Percentiles rank a stretch among this genome's conserved stretches.
These are phyloP conservation scores for Chamaecrista fasciculata DNA, from an alignment of 306 rosid species.

Conservation along the genomic window DNA sequence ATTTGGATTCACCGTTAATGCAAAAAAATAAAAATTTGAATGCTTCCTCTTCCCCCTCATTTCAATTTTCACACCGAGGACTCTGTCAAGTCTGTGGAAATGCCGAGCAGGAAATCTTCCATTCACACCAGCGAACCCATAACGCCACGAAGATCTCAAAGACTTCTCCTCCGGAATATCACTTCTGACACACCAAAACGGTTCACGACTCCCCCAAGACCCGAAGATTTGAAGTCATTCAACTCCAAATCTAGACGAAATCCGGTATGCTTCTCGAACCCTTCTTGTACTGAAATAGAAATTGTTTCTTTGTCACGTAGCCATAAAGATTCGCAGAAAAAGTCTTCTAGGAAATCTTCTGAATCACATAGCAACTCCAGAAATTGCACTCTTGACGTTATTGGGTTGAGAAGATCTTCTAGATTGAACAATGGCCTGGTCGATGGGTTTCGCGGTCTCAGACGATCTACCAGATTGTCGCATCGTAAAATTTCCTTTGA, in stretches of 20 bases:
- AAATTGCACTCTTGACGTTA: neutral
- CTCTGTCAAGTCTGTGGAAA: conserved; percentile 40
- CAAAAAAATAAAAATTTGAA: conserved; percentile 5
- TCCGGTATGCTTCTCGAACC: neutral
- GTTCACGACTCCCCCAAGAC: neutral
- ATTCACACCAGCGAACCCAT: conserved; percentile 14
- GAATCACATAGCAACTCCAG: conserved; percentile 19
- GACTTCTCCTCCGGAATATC: conserved; percentile 33
- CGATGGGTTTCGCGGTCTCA: conserved; percentile 23
- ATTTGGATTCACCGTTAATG: too few relatives aligned
- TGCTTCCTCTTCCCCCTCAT: conserved; percentile 31
- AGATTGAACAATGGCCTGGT: conserved; percentile 29
- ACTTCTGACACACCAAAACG: neutral
- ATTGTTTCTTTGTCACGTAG: neutral
- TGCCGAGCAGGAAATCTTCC: conserved; percentile 41
- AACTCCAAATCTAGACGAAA: conserved; percentile 17
- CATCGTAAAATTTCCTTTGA: neutral
- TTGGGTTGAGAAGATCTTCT: conserved; percentile 33
- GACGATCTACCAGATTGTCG: conserved; percentile 51
- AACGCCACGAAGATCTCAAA: conserved; percentile 55
- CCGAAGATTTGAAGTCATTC: conserved; percentile 14
- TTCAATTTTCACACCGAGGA: too few relatives aligned
- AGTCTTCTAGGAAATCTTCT: conserved; percentile 5
- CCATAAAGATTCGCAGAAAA: neutral
- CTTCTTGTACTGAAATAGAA: neutral